Base-by-base conservation (phyloP, 73 alveolate genomes). In the Blepharisma japonicum region DNA sequence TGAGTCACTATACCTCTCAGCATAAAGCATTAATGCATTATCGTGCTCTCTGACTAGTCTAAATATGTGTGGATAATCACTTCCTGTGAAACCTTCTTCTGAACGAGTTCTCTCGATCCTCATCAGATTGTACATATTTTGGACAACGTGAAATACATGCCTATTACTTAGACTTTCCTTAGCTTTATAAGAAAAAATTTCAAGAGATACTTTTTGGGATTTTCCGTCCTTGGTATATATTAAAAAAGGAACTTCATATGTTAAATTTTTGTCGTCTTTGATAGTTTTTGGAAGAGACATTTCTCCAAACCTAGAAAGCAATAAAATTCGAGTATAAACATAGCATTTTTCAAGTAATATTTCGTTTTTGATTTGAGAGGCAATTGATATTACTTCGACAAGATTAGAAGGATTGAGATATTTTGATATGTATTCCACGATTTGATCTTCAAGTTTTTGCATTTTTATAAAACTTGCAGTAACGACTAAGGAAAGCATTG, bases 51-150 rank as follows among this genome's bases (percentile, higher is more conserved):
- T 45, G 2, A 70, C n/a, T 7, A 70, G 66, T n/a, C n/a, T 70
- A 45, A 45, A 70, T 14, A 6, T 45, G 61, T 70, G 80, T 14
- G 80, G 80, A 70, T 70, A 47, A 45, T 70, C 80, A 45, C 42
- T 47, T 1, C 80, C 80, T 45, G 80, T 70, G 11, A 70, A 14
- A 5, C 68, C n/a, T 80, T 70, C 80, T 25, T 70, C 80, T 39
- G 80, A 25, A 2, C 66, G 18, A 7, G 56, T 70, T 54, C 80
- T 70, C 2, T 45, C 80, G 9, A 70, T 47, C 21, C 66, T 25
- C 66, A 20, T 53, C 68, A 53, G 68, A 53, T 53, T 20, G 23
- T n/a, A 53, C 23, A 14, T 53, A 20, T 53, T 53, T n/a, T 53
- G 42, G 3, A 32, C 42, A 32, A 5, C 48, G 5, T 61, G 74